Evolutionary conservation across 768 basidiomycete species (phyloP).

Genomic region (Lactifluus rugatus): DNA sequence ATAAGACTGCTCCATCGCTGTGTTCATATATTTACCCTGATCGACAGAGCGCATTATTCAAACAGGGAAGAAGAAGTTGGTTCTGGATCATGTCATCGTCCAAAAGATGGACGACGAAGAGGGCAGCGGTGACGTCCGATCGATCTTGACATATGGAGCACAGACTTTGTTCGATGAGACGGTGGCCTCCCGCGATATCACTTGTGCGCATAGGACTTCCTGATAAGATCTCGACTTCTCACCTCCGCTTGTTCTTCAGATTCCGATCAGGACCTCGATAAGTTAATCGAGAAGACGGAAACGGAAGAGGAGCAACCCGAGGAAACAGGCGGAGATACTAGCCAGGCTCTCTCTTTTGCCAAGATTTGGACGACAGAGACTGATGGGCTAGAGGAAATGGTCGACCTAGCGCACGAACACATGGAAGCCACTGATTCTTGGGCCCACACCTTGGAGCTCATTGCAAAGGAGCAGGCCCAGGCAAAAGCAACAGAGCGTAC

Average conservation of each 20-base stretch:
- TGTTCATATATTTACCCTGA: not conserved
- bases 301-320: constrained; percentile 50
- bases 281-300: constrained; percentile 79
- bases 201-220: constrained; percentile 34
- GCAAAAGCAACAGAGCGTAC: constrained; percentile 42
- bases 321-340: constrained; percentile 37
- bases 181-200: constrained; percentile 50
- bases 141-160: constrained; percentile 84
- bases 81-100: constrained; percentile 90
- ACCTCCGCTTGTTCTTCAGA: constrained; percentile 34
- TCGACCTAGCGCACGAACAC: constrained; percentile 36
- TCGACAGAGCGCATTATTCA: constrained; percentile 77
- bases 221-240: not conserved
- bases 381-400: constrained; percentile 57
- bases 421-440: constrained; percentile 65
- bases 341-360: constrained; percentile 71
- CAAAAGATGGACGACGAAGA: constrained; percentile 90
- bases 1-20: not conserved
- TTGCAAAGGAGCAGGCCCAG: constrained; percentile 38
- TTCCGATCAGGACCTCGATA: constrained; percentile 72
- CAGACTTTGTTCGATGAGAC: constrained; percentile 71
- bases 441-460: constrained; percentile 54
- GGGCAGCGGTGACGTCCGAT: constrained; percentile 65
- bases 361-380: constrained; percentile 86
- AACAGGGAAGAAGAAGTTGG: constrained; percentile 90